Evolutionary conservation across 2,329 filamentous ascomycete species (phyloP).

Genomic region (Fusarium neocosmosporiellum): DNA sequence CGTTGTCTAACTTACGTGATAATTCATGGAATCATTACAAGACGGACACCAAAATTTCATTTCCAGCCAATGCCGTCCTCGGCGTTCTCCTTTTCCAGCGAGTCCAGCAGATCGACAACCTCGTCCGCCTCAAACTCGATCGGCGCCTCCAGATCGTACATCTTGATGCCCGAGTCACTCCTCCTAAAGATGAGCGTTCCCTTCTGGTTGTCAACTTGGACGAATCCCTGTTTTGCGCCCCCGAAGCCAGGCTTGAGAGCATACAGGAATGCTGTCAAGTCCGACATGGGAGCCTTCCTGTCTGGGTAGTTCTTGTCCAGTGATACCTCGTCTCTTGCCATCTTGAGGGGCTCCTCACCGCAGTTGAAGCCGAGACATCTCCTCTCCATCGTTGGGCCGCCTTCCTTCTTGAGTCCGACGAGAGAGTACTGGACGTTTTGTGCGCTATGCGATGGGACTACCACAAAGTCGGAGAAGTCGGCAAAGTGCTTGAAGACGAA

Average conservation of each 20-base stretch:
- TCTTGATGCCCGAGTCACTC: constrained; percentile 25
- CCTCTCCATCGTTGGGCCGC: constrained; percentile 30
- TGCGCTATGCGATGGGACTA: constrained; percentile 41
- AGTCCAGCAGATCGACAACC: not conserved
- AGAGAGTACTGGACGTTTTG: constrained; percentile 37
- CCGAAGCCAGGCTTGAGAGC: constrained; percentile 19
- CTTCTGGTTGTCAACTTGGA: constrained; percentile 15
- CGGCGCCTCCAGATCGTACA: constrained; percentile 26
- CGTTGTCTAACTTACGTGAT: not conserved
- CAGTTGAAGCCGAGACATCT: constrained; percentile 41
- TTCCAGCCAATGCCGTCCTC: not conserved
- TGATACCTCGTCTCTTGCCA: constrained; percentile 31
- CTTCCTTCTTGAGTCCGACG: constrained; percentile 19
- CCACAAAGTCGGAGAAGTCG: constrained; percentile 30
- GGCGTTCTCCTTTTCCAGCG: not conserved
- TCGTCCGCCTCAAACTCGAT: constrained; percentile 8
- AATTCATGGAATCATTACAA: not conserved
- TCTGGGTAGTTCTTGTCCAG: constrained; percentile 29
- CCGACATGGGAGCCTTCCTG: constrained; percentile 31
- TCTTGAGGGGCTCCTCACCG: constrained; percentile 31
- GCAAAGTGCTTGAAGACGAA: constrained; percentile 24
- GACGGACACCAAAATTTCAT: not conserved
- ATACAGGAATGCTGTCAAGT: constrained; percentile 34
- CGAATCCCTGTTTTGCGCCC: constrained; percentile 6
- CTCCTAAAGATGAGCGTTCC: constrained; percentile 32